phyloP scores from a whole-genome alignment of 176 grass and related monocot species.

The Musa itinerans region DNA sequence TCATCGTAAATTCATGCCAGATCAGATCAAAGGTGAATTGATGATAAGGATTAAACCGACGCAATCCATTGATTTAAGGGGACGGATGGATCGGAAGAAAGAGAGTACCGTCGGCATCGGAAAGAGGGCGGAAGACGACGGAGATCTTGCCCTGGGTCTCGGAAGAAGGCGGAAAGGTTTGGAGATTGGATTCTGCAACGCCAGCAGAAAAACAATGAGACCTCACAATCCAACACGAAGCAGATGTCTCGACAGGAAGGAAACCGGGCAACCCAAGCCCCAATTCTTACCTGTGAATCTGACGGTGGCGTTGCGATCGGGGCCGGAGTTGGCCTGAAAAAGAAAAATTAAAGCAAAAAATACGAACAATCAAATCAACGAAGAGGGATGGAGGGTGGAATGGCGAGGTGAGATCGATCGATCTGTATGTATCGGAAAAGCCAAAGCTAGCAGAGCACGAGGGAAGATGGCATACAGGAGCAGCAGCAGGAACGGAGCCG shows the following conservation, averaged over 20 bases:
- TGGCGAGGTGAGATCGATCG: neutral
- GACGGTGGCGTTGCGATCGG: slow-evolving; percentile 52
- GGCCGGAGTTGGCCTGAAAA: slow-evolving; percentile 42
- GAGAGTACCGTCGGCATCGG: slow-evolving; percentile 78
- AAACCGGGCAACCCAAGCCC: neutral
- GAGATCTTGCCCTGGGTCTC: slow-evolving; percentile 85
- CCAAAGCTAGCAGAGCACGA: neutral
- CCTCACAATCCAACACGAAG: neutral
- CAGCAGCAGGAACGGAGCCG: slow-evolving; percentile 53
- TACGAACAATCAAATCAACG: neutral
- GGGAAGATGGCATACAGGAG: neutral
- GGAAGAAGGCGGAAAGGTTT: slow-evolving; percentile 75
- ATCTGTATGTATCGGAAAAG: neutral
- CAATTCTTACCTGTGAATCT: slow-evolving; percentile 37
- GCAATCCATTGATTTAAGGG: too few species aligned
- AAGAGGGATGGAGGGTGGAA: slow-evolving; percentile 2
- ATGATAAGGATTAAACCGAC: neutral
- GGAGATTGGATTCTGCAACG: slow-evolving; percentile 64
- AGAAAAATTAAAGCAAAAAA: too few species aligned
- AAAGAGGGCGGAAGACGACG: slow-evolving; percentile 74
- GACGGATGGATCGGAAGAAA: neutral
- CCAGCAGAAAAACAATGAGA: neutral
- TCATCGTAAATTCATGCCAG: neutral
- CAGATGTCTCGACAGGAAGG: neutral
- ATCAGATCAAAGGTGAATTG: slow-evolving; percentile 19